phyloP scores from a whole-genome alignment of 768 basidiomycete species.

The Tylopilus sp. region DNA sequence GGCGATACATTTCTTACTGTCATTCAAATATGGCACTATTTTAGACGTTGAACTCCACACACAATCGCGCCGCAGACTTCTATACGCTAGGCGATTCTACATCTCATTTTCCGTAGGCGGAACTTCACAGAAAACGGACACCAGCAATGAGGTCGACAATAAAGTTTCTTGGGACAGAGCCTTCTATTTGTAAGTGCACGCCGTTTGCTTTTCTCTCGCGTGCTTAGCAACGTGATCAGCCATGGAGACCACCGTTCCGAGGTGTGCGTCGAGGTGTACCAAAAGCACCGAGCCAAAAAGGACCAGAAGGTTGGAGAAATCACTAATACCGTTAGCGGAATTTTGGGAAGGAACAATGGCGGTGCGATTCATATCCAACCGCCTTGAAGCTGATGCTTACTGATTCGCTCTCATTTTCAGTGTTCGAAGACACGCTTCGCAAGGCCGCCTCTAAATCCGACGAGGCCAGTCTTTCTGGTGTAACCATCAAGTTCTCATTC shows the following conservation, averaged over 20 bases:
- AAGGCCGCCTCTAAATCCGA: not conserved
- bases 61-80: not conserved
- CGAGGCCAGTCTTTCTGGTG: not conserved
- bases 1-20: too few species aligned
- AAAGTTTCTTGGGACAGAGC: not conserved
- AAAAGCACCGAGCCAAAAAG: too few species aligned
- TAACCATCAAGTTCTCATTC: not conserved
- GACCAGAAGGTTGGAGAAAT: not conserved
- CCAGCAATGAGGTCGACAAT: not conserved
- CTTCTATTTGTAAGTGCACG: not conserved
- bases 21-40: not conserved
- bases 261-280: not conserved
- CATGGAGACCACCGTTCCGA: not conserved
- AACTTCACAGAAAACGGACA: not conserved
- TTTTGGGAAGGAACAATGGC: not conserved
- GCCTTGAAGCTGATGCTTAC: not conserved
- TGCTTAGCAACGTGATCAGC: not conserved
- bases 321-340: not conserved
- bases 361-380: not conserved
- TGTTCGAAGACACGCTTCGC: not conserved
- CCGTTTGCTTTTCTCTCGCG: not conserved
- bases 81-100: not conserved
- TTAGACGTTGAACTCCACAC: slow-evolving; percentile 4
- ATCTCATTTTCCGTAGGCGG: not conserved
- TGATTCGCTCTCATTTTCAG: not conserved